A percentile compares a stretch with the other conserved stretches of the same genome.
Conservation (phyloP, 345 rosid species). For the thale cress (Arabidopsis thaliana) region TAIR10.1 NC_003076.8:872501-873000, state of each 20-base stretch:
- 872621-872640: conserved; percentile 93
- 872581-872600: conserved; percentile 55
- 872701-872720: conserved; percentile 51
- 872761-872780: conserved; percentile 58
- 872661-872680: conserved; percentile 56
- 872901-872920: conserved; percentile 40
- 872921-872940: conserved; percentile 47
- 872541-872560: conserved; percentile 53
- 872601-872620: conserved; percentile 62
- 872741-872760: conserved; percentile 61
- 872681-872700: conserved; percentile 90
- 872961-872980: too few species aligned
- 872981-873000: too few species aligned
- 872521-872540: conserved; percentile 59
- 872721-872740: conserved; percentile 61
- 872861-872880: conserved; percentile 50
- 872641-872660: conserved; percentile 57
- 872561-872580: conserved; percentile 69
- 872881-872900: conserved; percentile 36
- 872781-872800: conserved; percentile 49
- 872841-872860: conserved; percentile 44
- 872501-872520: conserved; percentile 57
- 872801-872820: conserved; percentile 43
- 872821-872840: conserved; percentile 27
- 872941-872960: too few species aligned